Percentiles rank a stretch among this genome's conserved stretches.
Conservation (phyloP, 176 grass and related monocot species). For the Oryza coarctata region DNA sequence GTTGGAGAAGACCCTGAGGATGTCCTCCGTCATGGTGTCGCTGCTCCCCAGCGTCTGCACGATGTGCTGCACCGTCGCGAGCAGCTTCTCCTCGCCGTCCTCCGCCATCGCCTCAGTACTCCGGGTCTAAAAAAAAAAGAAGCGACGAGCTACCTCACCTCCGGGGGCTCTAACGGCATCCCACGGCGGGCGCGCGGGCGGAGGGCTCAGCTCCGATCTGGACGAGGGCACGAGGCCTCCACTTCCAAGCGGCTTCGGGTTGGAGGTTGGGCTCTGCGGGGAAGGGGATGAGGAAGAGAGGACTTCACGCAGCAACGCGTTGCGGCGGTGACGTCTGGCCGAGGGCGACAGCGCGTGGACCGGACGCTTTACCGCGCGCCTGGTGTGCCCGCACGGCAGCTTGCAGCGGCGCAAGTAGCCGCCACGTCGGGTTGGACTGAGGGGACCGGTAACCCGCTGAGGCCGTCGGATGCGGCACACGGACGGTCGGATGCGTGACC, state of each 20-base stretch:
- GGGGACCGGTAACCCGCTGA: background rate
- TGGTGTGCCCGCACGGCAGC: background rate
- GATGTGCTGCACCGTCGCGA: conserved; percentile 83
- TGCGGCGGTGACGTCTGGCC: conserved; percentile 25
- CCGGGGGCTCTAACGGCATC: background rate
- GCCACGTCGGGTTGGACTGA: background rate
- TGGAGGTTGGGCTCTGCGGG: conserved; percentile 6
- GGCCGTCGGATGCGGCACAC: conserved; percentile 6
- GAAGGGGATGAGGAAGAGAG: background rate
- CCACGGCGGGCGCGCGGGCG: background rate
- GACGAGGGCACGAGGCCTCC: conserved; percentile 1
- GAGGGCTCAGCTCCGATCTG: conserved; percentile 16
- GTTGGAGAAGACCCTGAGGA: conserved; percentile 89
- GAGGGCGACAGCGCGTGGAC: conserved; percentile 43
- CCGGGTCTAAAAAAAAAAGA: background rate
- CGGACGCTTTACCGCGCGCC: background rate
- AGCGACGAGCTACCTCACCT: background rate
- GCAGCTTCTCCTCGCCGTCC: conserved; percentile 96
- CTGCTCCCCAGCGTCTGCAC: conserved; percentile 76
- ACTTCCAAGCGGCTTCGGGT: conserved; percentile 30
- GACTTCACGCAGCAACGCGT: background rate
- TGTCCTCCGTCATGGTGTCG: conserved; percentile 94
- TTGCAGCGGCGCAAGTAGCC: conserved; percentile 20
- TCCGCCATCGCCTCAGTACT: conserved; percentile 60
- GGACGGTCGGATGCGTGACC: conserved; percentile 33